Evolutionary conservation across 2,329 filamentous ascomycete species (phyloP).

Genomic region (Orbilia oligospora): DNA sequence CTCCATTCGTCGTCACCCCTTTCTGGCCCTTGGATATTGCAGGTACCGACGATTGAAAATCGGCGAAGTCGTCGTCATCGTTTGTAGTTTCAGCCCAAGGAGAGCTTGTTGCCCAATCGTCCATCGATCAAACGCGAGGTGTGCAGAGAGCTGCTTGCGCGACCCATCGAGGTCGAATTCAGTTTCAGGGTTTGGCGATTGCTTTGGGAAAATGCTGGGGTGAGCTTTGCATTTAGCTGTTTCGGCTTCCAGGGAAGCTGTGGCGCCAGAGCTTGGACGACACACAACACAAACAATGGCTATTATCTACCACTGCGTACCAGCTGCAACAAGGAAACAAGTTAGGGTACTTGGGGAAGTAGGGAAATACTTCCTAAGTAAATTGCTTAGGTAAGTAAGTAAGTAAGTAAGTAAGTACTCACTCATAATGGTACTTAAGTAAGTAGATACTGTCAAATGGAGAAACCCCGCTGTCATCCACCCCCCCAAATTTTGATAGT

Average conservation of each 20-base stretch:
- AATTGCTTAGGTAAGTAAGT: no score
- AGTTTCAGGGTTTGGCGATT: constrained; percentile 35
- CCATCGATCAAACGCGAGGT: constrained; percentile 61
- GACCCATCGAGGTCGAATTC: constrained; percentile 59
- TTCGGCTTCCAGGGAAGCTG: constrained; percentile 38
- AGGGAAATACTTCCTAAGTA: no score
- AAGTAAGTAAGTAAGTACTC: no score
- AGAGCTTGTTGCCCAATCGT: constrained; percentile 62
- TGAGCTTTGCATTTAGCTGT: constrained; percentile 36
- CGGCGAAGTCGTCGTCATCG: constrained; percentile 53
- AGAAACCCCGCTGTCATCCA: no score
- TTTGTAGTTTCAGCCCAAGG: constrained; percentile 59
- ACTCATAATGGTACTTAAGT: no score
- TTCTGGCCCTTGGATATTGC: constrained; percentile 37
- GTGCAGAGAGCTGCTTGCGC: constrained; percentile 45
- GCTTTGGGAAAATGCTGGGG: constrained; percentile 36
- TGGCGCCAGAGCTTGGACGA: constrained; percentile 33
- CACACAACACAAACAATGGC: constrained; percentile 39
- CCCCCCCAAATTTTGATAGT: no score
- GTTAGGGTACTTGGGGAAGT: no score
- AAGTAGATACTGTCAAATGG: no score
- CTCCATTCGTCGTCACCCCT: constrained; percentile 31
- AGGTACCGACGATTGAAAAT: constrained; percentile 53
- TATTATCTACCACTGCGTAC: no score
- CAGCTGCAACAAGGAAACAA: no score